Evolutionary conservation across 805 yeast genomes (phyloP), one percentile per base, ranked within the genome.

Genomic region (Myxozyma kluyveri): DNA sequence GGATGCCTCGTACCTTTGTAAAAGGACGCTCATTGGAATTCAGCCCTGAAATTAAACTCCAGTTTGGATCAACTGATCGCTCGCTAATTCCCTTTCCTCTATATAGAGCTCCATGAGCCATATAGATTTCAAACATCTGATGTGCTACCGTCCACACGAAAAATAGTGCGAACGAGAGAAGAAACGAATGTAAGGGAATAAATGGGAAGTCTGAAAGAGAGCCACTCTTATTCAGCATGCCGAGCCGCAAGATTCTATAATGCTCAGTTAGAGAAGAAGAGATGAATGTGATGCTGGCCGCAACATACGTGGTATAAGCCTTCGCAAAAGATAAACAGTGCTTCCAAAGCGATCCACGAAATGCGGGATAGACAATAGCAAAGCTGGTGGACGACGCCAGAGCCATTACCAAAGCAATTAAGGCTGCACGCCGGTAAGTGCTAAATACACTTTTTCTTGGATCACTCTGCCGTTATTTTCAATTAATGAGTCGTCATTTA

Each of bases 21-120:
- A 68, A 57, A 1, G 63, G 61, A 21, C 63, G 55, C 9, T 52
- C 52, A 2, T 38, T n/a, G 14, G 61, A 54, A 4, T 59, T 40
- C 31, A 73, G 57, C 1, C 76, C 77, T 4, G 68, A 57, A 2
- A 72, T 55, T 33, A 72, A 57, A 6, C 75, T 65, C n/a, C 66
- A 71, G 38, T 72, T 72, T 7, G 64, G 64, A 53, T 66, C 68
- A 4, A 54, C 51, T 4, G 73, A 62, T 14, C 52, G 52, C 12
- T 54, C 57, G 33, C 70, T 64, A 32, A 64, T 53, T 23, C 49
- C 59, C 26, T 58, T 57, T 10, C 69, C 68, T 12, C 67, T 43
- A 42, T 66, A 67, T 6, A 54, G 47, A 1, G 76, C 73, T 1
- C 74, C 75, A 10, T 66, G 57, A 3, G 70, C 60, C 63, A 72